Evolutionary conservation across 441 rosid genomes (phyloP).

Genomic region (Pelargonium citronellum): DNA sequence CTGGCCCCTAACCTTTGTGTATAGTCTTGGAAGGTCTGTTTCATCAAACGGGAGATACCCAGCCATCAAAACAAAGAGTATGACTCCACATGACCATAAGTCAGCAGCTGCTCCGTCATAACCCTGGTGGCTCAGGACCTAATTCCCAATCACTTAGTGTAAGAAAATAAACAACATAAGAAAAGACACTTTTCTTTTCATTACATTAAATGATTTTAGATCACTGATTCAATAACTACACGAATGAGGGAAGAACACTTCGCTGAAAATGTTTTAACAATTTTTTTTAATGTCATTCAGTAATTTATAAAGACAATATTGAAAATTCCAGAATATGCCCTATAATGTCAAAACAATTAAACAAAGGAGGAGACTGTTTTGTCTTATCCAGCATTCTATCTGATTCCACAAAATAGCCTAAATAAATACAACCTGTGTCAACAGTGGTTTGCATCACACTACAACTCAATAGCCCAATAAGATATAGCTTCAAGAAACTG

Average conservation of each 20-base stretch:
- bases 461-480: background rate
- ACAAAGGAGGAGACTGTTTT: background rate
- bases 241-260: background rate
- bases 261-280: background rate
- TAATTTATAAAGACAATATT: background rate
- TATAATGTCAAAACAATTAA: background rate
- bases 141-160: conserved; percentile 9
- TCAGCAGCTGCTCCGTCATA: conserved; percentile 93
- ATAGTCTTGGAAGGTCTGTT: conserved; percentile 71
- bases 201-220: background rate
- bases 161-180: conserved; percentile 10
- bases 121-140: conserved; percentile 70
- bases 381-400: background rate
- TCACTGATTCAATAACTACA: conserved; percentile 3
- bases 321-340: background rate
- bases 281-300: background rate
- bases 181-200: background rate
- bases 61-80: conserved; percentile 82
- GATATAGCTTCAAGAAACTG: background rate
- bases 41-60: conserved; percentile 83
- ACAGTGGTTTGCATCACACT: conserved; percentile 1
- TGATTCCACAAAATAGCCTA: background rate
- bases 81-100: conserved; percentile 91
- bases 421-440: background rate
- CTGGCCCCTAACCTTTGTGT: conserved; percentile 50